Percentiles rank a stretch among this genome's conserved stretches.
phyloP scores from a whole-genome alignment of 1,284 basidiomycete genomes.

The Ceratorhiza oryzae-sativae region DNA sequence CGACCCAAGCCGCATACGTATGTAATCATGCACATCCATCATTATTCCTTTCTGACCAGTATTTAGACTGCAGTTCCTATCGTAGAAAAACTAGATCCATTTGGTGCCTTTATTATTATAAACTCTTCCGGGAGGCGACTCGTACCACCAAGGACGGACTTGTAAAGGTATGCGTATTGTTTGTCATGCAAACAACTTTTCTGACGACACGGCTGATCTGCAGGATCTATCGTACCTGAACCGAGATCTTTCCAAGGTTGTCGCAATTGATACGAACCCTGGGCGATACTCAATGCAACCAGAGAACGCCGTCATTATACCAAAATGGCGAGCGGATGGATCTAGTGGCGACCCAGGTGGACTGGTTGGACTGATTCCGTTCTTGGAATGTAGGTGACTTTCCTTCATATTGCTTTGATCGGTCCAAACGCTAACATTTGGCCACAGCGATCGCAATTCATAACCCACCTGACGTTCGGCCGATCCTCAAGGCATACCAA shows the following conservation, averaged over 20 bases:
- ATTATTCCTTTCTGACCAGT: conserved; percentile 8
- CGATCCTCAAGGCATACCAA: conserved; percentile 82
- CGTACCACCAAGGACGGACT: conserved; percentile 78
- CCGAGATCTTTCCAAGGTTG: conserved; percentile 89
- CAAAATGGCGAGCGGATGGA: conserved; percentile 85
- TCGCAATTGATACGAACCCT: conserved; percentile 85
- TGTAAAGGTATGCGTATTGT: conserved; percentile 68
- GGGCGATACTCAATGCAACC: conserved; percentile 83
- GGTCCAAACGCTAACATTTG: not conserved
- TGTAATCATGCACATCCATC: conserved; percentile 49
- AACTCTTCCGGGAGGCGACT: conserved; percentile 90
- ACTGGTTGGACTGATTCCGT: conserved; percentile 90
- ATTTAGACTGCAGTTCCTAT: conserved; percentile 85
- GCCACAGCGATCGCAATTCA: conserved; percentile 85
- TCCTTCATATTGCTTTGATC: not conserved
- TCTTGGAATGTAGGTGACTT: conserved; percentile 84
- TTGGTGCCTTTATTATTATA: conserved; percentile 90
- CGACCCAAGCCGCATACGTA: conserved; percentile 88
- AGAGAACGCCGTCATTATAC: conserved; percentile 86
- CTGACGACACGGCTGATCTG: conserved; percentile 12
- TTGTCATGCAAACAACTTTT: conserved; percentile 10
- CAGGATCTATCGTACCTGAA: conserved; percentile 93
- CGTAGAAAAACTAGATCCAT: conserved; percentile 93
- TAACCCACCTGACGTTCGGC: conserved; percentile 84
- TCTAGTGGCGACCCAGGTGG: conserved; percentile 67